A percentile compares a stretch with the other conserved stretches of the same genome.
Conservation (phyloP, 805 yeast species). For the Naumovozyma baii region DNA sequence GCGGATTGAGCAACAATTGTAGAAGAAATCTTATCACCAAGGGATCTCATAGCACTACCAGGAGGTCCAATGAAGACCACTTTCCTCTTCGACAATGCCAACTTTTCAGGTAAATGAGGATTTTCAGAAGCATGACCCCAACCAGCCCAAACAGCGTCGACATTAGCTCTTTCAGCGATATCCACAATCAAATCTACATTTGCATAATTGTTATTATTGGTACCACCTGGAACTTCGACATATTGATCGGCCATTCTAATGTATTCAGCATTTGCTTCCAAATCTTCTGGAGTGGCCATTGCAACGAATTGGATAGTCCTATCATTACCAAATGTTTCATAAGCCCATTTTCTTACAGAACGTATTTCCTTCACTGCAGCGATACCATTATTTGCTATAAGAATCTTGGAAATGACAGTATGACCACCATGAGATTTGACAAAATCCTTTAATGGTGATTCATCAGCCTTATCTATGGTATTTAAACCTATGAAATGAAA, state of each 20-base stretch:
- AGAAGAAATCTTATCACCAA: slow-evolving; percentile 96
- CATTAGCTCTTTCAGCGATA: slow-evolving; percentile 91
- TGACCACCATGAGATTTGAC: slow-evolving; percentile 85
- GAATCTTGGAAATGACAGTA: slow-evolving; percentile 78
- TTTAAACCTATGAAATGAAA: slow-evolving; percentile 75
- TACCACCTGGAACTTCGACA: slow-evolving; percentile 98
- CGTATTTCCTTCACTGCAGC: slow-evolving; percentile 98
- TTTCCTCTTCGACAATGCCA: slow-evolving; percentile 86
- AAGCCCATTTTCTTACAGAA: slow-evolving; percentile 97
- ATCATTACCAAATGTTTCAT: slow-evolving; percentile 97
- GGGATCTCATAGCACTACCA: slow-evolving; percentile 97
- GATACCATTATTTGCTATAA: slow-evolving; percentile 97
- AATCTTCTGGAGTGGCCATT: slow-evolving; percentile 99
- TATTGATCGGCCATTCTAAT: slow-evolving; percentile 98
- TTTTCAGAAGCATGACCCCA: slow-evolving; percentile 99
- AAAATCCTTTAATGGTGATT: slow-evolving; percentile 70
- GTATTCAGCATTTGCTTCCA: slow-evolving; percentile 93
- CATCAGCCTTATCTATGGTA: slow-evolving; percentile 66
- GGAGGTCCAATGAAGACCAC: slow-evolving; percentile 98
- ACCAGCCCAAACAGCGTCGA: slow-evolving; percentile 99
- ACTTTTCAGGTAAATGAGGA: slow-evolving; percentile 84
- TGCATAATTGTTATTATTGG: slow-evolving; percentile 96
- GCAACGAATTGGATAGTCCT: slow-evolving; percentile 88
- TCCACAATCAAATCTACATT: slow-evolving; percentile 96
- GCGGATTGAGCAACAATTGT: slow-evolving; percentile 99